Base-by-base conservation (phyloP, 495 filamentous ascomycete species). In the Massariosphaeria phaeospora region DNA sequence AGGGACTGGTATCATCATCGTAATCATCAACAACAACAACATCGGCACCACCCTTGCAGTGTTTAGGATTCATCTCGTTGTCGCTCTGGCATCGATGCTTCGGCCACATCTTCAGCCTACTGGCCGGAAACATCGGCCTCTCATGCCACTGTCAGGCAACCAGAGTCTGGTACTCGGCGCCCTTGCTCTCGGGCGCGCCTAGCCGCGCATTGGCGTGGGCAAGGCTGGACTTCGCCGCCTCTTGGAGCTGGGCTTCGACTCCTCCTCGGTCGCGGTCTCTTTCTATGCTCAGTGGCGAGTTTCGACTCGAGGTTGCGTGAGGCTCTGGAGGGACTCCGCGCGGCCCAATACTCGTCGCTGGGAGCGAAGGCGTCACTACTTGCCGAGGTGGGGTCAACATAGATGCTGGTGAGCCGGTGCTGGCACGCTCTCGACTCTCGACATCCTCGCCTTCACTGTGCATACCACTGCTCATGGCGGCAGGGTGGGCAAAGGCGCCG, bases 371-470 rank as follows among this genome's bases (percentile, higher is more conserved):
- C 9, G 40, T 48, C 25, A 38, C 18, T n/a, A 23, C 48, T 12
- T 39, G 21, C 4, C n/a, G 21, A 20, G 30, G 33, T 1, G 55
- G 31, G 24, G 34, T 48, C 41, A 48, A 2, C 13, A 41, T 39
- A 34, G 48, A 26, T 39, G 8, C 34, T 10, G 55, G 49, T 6
- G 49, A 59, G 9, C 49, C 48, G 9, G 55, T 53, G 41, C 55
- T 53, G 1, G 48, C 42, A 24, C 55, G 48, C 7, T 41, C 55
- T 12, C 15, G 35, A 3, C 33, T 17, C 7, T 50, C 46, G 15
- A 27, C 6, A 1, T 53, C 55, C 18, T 59, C 55, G 48, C 55
- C 34, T 45, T 59, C 55, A 41, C 48, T 52, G 48, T 45, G 26
- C 41, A 59, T 36, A 20, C 47, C 40, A 26, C 55, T 39, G 36